These are phyloP conservation scores for Colletotrichum aenigma DNA, from an alignment of 2,329 filamentous ascomycete genomes.

Conservation along the genomic window DNA sequence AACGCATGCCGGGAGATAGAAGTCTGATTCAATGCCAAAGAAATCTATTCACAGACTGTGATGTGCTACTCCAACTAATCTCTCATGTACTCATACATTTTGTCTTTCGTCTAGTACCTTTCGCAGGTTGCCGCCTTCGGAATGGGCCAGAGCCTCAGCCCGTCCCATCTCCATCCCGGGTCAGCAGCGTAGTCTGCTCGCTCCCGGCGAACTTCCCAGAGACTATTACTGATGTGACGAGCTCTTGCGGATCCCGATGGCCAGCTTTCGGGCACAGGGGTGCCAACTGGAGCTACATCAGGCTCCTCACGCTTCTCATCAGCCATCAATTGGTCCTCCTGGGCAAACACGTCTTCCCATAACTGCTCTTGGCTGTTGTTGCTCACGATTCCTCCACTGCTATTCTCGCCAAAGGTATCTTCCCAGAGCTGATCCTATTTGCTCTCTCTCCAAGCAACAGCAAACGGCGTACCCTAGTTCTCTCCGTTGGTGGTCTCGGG, in stretches of 20 bases:
- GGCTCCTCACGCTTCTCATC: not conserved
- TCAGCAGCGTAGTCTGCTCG: not conserved
- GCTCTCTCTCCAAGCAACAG: not conserved
- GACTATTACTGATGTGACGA: not conserved
- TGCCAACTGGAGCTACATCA: not conserved
- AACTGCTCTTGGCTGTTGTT: not conserved
- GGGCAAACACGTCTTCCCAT: not conserved
- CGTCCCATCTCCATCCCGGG: not conserved
- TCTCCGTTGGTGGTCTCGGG: not conserved
- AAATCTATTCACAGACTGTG: not conserved
- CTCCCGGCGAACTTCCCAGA: not conserved
- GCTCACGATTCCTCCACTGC: not conserved
- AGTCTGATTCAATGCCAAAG: not conserved
- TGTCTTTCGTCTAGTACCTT: not conserved
- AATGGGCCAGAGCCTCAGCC: not conserved
- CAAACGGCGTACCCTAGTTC: not conserved
- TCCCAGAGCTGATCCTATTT: not conserved
- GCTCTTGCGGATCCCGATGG: not conserved
- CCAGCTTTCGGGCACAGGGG: not conserved
- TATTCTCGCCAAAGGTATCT: not conserved
- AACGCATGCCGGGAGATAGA: not conserved
- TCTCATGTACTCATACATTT: constrained; percentile 4
- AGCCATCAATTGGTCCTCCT: not conserved
- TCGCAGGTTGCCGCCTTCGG: not conserved
- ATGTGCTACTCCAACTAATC: not conserved